A percentile compares a stretch with the other conserved stretches of the same genome.
phyloP scores from a whole-genome alignment of 2,329 filamentous ascomycete species.

The Chaetomiaceae sp. region DNA sequence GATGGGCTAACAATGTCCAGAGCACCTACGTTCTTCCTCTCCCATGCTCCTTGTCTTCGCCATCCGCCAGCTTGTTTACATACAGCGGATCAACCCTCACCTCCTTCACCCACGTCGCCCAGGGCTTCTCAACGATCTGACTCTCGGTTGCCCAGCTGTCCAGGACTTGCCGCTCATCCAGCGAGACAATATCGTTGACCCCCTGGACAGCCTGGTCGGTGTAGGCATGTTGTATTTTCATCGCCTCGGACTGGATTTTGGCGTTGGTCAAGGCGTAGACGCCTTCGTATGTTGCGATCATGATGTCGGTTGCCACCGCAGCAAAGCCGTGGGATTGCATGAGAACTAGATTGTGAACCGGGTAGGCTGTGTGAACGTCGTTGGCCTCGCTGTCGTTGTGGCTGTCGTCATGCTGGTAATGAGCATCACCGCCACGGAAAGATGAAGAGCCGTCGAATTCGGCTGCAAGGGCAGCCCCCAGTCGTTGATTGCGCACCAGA shows the following conservation, averaged over 20 bases:
- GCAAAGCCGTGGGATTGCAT: constrained; percentile 45
- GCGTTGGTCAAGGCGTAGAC: constrained; percentile 43
- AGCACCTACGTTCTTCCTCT: no score
- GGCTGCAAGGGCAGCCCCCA: constrained; percentile 5
- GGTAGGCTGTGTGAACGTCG: constrained; percentile 9
- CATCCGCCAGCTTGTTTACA: constrained; percentile 17
- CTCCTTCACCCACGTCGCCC: constrained; percentile 27
- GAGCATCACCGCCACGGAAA: no score
- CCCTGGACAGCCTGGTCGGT: neutral
- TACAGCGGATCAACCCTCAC: constrained; percentile 27
- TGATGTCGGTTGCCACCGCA: constrained; percentile 33
- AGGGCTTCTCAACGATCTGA: constrained; percentile 22
- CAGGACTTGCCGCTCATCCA: constrained; percentile 19
- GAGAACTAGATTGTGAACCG: constrained; percentile 36
- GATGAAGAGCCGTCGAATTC: neutral
- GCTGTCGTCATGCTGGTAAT: neutral
- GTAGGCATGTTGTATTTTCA: constrained; percentile 17
- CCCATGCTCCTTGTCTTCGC: no score
- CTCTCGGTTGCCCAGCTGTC: constrained; percentile 18
- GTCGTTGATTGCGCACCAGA: constrained; percentile 32
- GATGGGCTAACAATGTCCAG: no score
- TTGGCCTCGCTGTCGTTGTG: neutral
- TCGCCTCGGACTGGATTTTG: constrained; percentile 36
- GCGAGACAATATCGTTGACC: constrained; percentile 7
- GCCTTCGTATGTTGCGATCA: constrained; percentile 37